phyloP scores from a whole-genome alignment of 202 grass and related monocot species.

The Setaria italica region DNA sequence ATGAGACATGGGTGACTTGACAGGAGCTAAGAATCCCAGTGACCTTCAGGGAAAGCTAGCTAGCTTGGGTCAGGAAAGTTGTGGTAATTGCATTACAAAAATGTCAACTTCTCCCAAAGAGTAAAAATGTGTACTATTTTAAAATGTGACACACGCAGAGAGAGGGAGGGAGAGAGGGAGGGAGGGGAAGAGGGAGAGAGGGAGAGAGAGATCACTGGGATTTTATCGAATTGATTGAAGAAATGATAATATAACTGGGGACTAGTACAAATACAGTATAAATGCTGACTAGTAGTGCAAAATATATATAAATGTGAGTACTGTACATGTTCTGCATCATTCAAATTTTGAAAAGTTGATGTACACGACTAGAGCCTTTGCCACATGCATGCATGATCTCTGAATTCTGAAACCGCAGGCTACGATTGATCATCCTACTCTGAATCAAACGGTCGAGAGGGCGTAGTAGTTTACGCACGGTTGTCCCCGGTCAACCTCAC shows the following conservation, averaged over 20 bases:
- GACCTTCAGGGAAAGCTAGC: slow-evolving; percentile 35
- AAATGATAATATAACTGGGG: background rate
- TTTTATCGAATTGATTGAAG: too few relatives aligned
- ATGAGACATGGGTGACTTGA: slow-evolving; percentile 49
- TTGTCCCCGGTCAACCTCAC: slow-evolving; percentile 30
- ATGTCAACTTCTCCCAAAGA: background rate
- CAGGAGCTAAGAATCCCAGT: slow-evolving; percentile 49
- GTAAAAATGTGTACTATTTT: background rate
- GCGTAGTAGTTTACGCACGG: background rate
- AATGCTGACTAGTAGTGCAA: background rate
- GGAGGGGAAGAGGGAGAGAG: too few relatives aligned
- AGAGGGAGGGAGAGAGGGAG: too few relatives aligned
- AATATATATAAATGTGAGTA: background rate
- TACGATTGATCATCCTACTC: background rate
- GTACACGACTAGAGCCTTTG: background rate
- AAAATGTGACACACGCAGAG: too few relatives aligned
- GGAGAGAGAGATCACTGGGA: too few relatives aligned
- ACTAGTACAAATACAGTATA: background rate
- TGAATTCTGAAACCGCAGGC: slow-evolving; percentile 17
- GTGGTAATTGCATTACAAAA: slow-evolving; percentile 33
- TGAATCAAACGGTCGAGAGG: slow-evolving; percentile 41
- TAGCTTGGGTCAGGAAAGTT: slow-evolving; percentile 37
- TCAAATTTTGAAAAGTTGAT: slow-evolving; percentile 30
- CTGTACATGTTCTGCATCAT: background rate
- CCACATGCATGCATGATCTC: background rate